Evolutionary conservation across 2,329 filamentous ascomycete species (phyloP).

Genomic region (Colletotrichum scovillei): DNA sequence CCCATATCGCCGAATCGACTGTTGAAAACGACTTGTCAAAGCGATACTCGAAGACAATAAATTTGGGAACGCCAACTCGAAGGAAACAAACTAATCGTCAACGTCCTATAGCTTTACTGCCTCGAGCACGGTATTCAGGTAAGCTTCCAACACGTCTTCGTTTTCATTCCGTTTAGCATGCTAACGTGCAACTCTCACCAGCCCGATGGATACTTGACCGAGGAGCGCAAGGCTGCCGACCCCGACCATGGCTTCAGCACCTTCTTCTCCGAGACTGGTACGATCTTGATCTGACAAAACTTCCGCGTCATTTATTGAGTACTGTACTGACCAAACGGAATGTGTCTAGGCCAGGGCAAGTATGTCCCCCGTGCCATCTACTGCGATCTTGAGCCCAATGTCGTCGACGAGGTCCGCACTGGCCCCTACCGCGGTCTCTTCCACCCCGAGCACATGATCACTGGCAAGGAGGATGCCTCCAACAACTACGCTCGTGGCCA

Average conservation of each 20-base stretch:
- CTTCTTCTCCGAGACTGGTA: conserved; percentile 99
- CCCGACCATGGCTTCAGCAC: conserved; percentile 99
- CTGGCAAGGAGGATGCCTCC: conserved; percentile 99
- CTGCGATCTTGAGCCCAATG: conserved; percentile 99
- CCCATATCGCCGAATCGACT: conserved; percentile 5
- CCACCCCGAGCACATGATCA: conserved; percentile 99
- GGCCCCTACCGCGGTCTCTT: conserved; percentile 96
- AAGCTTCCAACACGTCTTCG: conserved; percentile 52
- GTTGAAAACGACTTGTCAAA: not conserved
- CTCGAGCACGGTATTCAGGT: conserved; percentile 99
- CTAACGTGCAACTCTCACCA: conserved; percentile 51
- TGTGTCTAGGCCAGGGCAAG: conserved; percentile 86
- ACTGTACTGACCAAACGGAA: conserved; percentile 22
- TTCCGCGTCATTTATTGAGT: not conserved
- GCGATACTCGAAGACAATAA: not conserved
- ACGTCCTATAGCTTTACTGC: conserved; percentile 86
- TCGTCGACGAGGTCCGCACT: conserved; percentile 98
- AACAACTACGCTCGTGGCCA: conserved; percentile 99
- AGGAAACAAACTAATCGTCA: not conserved
- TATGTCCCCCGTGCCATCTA: conserved; percentile 99
- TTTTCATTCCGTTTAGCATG: not conserved
- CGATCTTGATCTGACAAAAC: conserved; percentile 17
- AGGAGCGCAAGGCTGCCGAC: conserved; percentile 93
- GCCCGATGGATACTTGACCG: conserved; percentile 98
- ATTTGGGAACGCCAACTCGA: not conserved